Evolutionary conservation across 306 rosid genomes (phyloP).

Genomic region (Sophora flavescens): DNA sequence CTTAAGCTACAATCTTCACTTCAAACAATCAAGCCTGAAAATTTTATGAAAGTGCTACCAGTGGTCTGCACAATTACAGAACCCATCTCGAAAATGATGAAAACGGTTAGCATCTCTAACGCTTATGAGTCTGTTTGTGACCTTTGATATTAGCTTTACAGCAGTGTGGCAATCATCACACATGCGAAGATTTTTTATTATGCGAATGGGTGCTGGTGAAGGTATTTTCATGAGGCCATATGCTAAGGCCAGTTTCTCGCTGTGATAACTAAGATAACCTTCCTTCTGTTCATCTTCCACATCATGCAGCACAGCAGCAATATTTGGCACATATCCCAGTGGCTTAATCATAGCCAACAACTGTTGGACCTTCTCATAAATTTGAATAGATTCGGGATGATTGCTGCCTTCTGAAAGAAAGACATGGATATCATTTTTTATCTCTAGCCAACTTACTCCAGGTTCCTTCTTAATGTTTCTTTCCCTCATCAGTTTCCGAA

Average conservation of each 20-base stretch:
- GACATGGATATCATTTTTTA: constrained; percentile 63
- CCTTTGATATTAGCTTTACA: constrained; percentile 71
- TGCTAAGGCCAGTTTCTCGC: constrained; percentile 87
- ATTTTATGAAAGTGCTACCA: constrained; percentile 57
- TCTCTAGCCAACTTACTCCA: constrained; percentile 87
- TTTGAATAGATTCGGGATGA: constrained; percentile 71
- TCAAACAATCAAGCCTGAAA: neutral
- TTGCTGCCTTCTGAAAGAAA: constrained; percentile 71
- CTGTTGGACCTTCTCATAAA: constrained; percentile 67
- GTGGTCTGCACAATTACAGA: constrained; percentile 72
- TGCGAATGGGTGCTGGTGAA: constrained; percentile 69
- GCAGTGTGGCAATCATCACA: constrained; percentile 87
- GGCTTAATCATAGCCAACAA: constrained; percentile 68
- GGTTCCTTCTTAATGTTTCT: constrained; percentile 87
- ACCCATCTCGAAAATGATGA: constrained; percentile 80
- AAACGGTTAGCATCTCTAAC: constrained; percentile 81
- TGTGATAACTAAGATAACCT: constrained; percentile 75
- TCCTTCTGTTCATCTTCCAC: constrained; percentile 84
- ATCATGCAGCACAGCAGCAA: constrained; percentile 64
- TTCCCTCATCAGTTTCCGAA: constrained; percentile 80
- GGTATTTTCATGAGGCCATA: constrained; percentile 75
- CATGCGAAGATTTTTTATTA: constrained; percentile 79
- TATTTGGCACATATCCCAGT: constrained; percentile 71
- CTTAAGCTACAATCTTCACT: neutral
- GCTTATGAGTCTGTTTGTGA: constrained; percentile 62